Evolutionary conservation across 208 protist species (phyloP).

Genomic region (Porcisia deanei): DNA sequence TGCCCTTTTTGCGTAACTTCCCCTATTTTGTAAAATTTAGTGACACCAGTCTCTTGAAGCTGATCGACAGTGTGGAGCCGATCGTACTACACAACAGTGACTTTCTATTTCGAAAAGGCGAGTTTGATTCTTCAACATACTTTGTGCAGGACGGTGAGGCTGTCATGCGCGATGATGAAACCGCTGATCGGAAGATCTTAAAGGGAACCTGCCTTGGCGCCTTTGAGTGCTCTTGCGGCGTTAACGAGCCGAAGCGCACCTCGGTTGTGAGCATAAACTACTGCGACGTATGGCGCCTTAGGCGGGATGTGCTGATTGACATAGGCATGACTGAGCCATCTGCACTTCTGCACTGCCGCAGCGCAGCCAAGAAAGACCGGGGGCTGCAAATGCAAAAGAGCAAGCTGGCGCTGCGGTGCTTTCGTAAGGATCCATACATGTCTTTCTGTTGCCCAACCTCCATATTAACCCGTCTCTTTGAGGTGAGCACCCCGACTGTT

Average conservation of each 20-base stretch:
- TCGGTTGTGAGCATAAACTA: conserved; percentile 86
- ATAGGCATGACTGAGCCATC: conserved; percentile 87
- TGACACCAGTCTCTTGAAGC: conserved; percentile 43
- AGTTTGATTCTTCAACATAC: conserved; percentile 79
- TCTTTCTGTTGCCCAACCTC: conserved; percentile 49
- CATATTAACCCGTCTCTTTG: conserved; percentile 55
- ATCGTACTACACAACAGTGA: conserved; percentile 87
- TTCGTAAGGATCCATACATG: conserved; percentile 75
- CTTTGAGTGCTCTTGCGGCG: conserved; percentile 86
- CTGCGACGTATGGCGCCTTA: conserved; percentile 86
- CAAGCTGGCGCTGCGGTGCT: conserved; percentile 24
- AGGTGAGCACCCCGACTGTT: conserved; percentile 55
- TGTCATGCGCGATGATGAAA: conserved; percentile 43
- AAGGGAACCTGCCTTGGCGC: conserved; percentile 84
- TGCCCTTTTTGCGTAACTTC: conserved; percentile 78
- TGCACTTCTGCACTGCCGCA: conserved; percentile 78
- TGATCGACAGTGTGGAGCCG: conserved; percentile 75
- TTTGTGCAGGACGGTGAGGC: conserved; percentile 87
- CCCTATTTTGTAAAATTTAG: conserved; percentile 81
- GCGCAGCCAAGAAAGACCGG: conserved; percentile 61
- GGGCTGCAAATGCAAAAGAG: conserved; percentile 55
- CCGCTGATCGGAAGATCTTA: conserved; percentile 33
- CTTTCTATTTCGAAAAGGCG: conserved; percentile 53
- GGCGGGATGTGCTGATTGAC: conserved; percentile 73
- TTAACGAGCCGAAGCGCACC: conserved; percentile 75